Conservation (phyloP, 2,329 filamentous ascomycete species). For the Pezicula carpinea region DNA sequence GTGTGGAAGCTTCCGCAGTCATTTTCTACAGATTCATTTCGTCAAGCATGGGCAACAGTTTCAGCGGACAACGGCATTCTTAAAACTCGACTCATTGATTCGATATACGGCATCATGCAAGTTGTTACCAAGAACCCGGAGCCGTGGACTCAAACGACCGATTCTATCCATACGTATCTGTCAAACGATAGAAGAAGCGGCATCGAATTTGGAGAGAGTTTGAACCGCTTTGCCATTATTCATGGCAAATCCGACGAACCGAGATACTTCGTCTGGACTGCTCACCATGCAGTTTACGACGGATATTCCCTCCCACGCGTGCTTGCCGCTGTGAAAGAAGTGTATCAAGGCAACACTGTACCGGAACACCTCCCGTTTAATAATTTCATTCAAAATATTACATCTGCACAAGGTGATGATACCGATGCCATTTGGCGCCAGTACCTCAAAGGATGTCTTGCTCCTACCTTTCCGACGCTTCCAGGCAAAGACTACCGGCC, state of each 20-base stretch:
- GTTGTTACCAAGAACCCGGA: not conserved
- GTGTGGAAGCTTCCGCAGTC: slow-evolving; percentile 9
- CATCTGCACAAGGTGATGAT: not conserved
- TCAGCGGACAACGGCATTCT: too few relatives aligned
- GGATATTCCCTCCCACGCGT: slow-evolving; percentile 35
- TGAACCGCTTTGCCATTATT: slow-evolving; percentile 4
- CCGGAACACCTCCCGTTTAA: not conserved
- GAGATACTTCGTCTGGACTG: slow-evolving; percentile 38
- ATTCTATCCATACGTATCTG: not conserved
- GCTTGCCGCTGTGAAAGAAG: slow-evolving; percentile 1
- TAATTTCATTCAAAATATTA: not conserved
- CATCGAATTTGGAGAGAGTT: not conserved
- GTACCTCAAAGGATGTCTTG: not conserved
- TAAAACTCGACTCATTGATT: too few relatives aligned
- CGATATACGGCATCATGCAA: too few relatives aligned
- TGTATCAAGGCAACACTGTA: not conserved
- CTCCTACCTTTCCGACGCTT: too few relatives aligned
- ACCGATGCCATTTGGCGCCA: not conserved
- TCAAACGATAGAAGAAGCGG: not conserved
- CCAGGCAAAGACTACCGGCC: too few relatives aligned
- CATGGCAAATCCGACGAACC: not conserved
- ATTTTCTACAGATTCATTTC: slow-evolving; percentile 13
- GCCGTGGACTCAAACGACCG: not conserved
- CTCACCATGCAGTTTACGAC: slow-evolving; percentile 49
- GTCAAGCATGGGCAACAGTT: slow-evolving; percentile 19